Conservation (phyloP, 257 asterid genomes). For the Paraleonurus japonicus region DNA sequence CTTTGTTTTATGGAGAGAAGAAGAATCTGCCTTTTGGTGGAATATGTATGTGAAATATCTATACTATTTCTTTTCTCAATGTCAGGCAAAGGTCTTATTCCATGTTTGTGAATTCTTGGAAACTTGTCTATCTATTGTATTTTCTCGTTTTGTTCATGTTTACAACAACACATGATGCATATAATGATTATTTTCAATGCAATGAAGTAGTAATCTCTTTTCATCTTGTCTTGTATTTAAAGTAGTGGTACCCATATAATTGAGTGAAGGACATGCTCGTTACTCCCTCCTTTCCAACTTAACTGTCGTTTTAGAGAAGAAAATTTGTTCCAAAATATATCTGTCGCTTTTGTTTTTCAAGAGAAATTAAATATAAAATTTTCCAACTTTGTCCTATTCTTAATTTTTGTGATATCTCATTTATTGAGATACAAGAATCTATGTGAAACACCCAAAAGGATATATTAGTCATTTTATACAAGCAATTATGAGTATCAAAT, state of each 20-base stretch:
- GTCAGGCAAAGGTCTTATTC: background rate
- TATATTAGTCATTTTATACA: too few species aligned
- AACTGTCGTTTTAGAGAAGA: too few species aligned
- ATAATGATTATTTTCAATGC: background rate
- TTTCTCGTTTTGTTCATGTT: slow-evolving; percentile 2
- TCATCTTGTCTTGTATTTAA: background rate
- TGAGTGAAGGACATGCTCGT: background rate
- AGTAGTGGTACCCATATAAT: background rate
- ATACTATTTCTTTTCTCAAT: background rate
- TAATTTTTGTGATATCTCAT: too few species aligned
- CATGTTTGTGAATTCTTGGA: slow-evolving; percentile 2
- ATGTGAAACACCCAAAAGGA: too few species aligned
- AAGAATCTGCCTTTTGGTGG: slow-evolving; percentile 85
- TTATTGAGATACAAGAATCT: too few species aligned
- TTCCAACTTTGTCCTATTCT: too few species aligned
- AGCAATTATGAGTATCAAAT: too few species aligned
- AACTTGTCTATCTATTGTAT: background rate
- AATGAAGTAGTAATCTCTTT: background rate
- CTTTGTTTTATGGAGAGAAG: slow-evolving; percentile 74
- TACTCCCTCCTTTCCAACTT: too few species aligned
- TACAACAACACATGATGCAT: background rate
- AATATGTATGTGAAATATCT: slow-evolving; percentile 56
- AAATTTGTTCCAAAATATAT: too few species aligned
- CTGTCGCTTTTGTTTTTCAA: too few species aligned
- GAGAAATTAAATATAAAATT: too few species aligned